These are phyloP conservation scores for Hymenoscyphus occultus DNA, from an alignment of 2,329 filamentous ascomycete species.

Conservation along the genomic window DNA sequence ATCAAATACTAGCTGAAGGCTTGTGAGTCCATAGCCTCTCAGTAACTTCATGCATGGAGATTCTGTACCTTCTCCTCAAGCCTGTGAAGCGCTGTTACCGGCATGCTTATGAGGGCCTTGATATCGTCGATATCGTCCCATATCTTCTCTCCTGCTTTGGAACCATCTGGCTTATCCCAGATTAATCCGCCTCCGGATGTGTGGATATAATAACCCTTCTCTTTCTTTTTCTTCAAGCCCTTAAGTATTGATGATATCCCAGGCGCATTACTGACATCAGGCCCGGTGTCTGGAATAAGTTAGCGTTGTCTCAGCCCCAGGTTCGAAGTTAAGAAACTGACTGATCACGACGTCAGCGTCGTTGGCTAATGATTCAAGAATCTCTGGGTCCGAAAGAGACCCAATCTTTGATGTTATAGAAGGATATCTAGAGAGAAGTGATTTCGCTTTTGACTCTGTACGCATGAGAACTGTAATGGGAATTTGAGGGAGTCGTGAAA, in stretches of 20 bases:
- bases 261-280: constrained; percentile 11
- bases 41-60: neutral
- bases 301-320: neutral
- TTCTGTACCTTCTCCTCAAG: neutral
- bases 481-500: neutral
- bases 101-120: neutral
- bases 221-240: constrained; percentile 1
- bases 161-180: constrained; percentile 18
- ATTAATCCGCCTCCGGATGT: constrained; percentile 16
- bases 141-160: constrained; percentile 6
- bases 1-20: constrained; percentile 7
- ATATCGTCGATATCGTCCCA: neutral
- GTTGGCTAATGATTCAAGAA: constrained; percentile 12
- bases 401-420: constrained; percentile 9
- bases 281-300: constrained; percentile 10
- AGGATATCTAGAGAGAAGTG: constrained; percentile 14
- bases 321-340: neutral
- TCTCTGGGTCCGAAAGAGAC: constrained; percentile 12
- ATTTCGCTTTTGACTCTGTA: constrained; percentile 9
- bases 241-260: constrained; percentile 17
- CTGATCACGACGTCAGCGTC: constrained; percentile 18
- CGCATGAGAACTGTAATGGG: constrained; percentile 13
- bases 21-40: neutral
- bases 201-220: constrained; percentile 20
- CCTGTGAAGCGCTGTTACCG: neutral